Base-by-base conservation (phyloP, 768 basidiomycete genomes). In the Strobilomyces echinocephalus region DNA sequence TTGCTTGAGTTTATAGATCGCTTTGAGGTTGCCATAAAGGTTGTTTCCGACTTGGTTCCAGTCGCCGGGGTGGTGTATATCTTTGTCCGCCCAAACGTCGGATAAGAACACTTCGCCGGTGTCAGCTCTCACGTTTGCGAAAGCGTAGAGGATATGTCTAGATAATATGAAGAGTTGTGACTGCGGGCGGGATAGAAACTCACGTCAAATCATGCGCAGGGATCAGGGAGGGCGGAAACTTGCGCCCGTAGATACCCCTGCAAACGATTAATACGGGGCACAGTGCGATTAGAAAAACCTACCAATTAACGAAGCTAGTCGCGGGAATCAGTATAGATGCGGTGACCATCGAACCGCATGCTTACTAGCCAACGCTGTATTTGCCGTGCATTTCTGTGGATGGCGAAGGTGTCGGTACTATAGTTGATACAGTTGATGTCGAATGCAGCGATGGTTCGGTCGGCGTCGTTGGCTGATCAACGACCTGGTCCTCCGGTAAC, bases 231-330 rank as follows among this genome's bases (percentile, higher is more conserved):
- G 95, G 95, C 34, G 87, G 88, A 68, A 81, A 99, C 70, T 93
- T 95, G 55, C 95, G 80, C 26, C 84, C 97, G 66, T 98, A 98
- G 34, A 98, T 97, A 6, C 92, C 95, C 94, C 93, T 88, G 58
- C 42, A 52, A 35, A 47, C 21, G 21, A 52, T 67, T 30, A 50
- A 49, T 45, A 5, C 5, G 42, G 24, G 43, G 11, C 15, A 55
- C 33, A 51, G 44, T 55, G 45, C 38, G 24, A 20, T 8, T 30
- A n/a, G 15, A 48, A 28, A 48, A 21, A 64, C 62, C 5, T 61
- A 87, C 87, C 88, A 91, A 62, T 90, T 90, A 2, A 88, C 86
- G 59, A 88, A 89, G 61, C 88, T 89, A 56, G 36, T 47, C 46
- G 49, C 33, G 33, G 12, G 47, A 6, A 45, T 56, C 41, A 57